These are phyloP conservation scores for Micractinium sp. DNA, from an alignment of 139 green algal species.

Conservation along the genomic window DNA sequence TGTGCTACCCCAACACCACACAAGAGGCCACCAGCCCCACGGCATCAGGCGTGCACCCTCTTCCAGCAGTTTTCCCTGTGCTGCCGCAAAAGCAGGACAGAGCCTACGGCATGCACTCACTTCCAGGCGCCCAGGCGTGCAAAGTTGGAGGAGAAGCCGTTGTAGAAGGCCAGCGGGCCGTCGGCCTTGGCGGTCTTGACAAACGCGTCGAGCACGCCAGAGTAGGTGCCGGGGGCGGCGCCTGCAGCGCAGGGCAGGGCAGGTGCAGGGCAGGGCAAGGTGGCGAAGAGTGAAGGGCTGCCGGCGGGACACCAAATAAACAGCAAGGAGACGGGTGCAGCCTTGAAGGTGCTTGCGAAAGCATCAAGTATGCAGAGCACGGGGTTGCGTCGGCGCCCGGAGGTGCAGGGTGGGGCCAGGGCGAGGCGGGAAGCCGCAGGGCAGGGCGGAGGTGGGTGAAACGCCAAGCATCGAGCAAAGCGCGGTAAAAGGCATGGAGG, in stretches of 20 bases:
- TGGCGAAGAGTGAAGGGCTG: neutral
- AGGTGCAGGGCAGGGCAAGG: neutral
- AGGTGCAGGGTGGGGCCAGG: conserved; percentile 15
- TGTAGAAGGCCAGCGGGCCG: conserved; percentile 95
- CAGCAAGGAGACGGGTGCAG: no score
- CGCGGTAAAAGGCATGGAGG: neutral
- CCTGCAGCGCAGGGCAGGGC: neutral
- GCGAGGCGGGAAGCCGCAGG: neutral
- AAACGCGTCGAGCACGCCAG: conserved; percentile 94
- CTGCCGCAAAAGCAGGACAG: no score
- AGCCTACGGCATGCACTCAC: neutral
- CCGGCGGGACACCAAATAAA: neutral
- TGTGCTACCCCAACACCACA: no score
- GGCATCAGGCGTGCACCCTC: no score
- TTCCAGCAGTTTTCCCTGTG: no score
- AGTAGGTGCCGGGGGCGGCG: conserved; percentile 39
- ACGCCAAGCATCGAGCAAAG: no score
- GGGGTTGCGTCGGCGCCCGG: no score
- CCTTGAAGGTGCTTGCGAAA: no score
- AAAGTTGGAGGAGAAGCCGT: conserved; percentile 94
- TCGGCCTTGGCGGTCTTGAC: conserved; percentile 88
- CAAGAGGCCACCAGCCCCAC: no score
- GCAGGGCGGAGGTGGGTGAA: no score
- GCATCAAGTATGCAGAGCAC: neutral
- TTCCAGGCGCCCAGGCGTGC: conserved; percentile 38